Conservation (phyloP, 2,329 filamentous ascomycete genomes). For the Fusarium sp. region DNA sequence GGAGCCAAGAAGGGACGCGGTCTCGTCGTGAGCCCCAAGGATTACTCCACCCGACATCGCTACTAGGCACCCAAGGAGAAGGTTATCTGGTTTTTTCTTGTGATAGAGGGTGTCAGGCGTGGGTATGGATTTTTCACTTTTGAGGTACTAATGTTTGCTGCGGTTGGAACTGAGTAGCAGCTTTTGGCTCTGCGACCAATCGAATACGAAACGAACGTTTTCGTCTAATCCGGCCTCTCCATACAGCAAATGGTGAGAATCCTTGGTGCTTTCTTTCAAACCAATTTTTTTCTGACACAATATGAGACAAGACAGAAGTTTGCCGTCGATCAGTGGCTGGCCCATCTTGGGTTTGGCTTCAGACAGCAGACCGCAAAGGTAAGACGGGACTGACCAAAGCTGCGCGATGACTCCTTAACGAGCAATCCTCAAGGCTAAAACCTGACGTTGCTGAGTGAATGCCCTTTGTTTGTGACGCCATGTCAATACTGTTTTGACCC, state of each 20-base stretch:
- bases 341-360: not conserved
- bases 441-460: not conserved
- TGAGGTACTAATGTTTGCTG: slow-evolving; percentile 27
- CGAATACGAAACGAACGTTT: slow-evolving; percentile 25
- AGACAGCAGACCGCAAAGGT: slow-evolving; percentile 11
- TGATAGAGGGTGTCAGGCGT: slow-evolving; percentile 6
- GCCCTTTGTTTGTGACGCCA: not conserved
- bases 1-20: slow-evolving; percentile 98
- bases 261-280: slow-evolving; percentile 29
- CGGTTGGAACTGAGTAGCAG: slow-evolving; percentile 16
- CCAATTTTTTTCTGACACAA: slow-evolving; percentile 29
- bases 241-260: slow-evolving; percentile 37
- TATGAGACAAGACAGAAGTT: slow-evolving; percentile 27
- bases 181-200: slow-evolving; percentile 16
- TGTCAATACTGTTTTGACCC: not conserved
- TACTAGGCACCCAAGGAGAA: slow-evolving; percentile 24
- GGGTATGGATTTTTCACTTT: slow-evolving; percentile 9
- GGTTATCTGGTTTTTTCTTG: not conserved
- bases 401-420: not conserved
- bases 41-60: slow-evolving; percentile 45
- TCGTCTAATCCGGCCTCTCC: not conserved
- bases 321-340: slow-evolving; percentile 6
- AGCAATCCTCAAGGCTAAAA: not conserved
- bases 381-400: not conserved
- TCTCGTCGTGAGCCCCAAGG: slow-evolving; percentile 96